Base-by-base conservation (phyloP, 1,284 basidiomycete genomes). In the Sporisorium scitamineum region DNA sequence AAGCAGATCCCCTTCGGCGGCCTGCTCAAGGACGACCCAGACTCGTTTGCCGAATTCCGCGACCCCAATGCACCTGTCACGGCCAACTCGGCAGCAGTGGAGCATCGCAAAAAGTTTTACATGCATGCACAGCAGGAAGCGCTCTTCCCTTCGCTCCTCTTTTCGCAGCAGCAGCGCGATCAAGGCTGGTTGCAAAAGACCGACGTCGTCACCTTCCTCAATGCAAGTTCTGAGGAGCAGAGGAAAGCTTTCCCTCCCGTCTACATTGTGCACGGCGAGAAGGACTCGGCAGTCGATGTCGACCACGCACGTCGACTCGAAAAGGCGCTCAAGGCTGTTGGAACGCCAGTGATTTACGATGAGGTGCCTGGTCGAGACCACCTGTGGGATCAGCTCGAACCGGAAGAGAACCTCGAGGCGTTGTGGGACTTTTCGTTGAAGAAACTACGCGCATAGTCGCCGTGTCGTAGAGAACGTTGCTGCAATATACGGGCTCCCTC, bases 181-280 rank as follows among this genome's bases (percentile, higher is more conserved):
- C 52, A 61, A 11, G 69, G 63, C 14, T 79, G 67, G 61, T 8
- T 79, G 48, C 67, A 73, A 37, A 63, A 63, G 56, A 76, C 70
- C 20, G 70, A 73, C 41, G 67, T 77, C 10, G 58, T 58, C 18
- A 29, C 41, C 7, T 75, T 70, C 53, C 41, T 79, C 6, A 54
- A 53, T 7, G 14, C 20, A 10, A 64, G 59, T 29, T 57, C 60
- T 6, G 65, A 66, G 16, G 31, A 64, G 13, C 68, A 72, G 55
- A 67, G 64, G 37, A 54, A 57, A 4, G 32, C 7, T 1, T 76
- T 72, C 44, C 67, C 68, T 2, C 73, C 73, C 5, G 55, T 79
- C 22, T 79, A 73, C 63, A 69, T 74, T n/a, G 65, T 79, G 14
- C 77, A 79, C 37, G 77, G 77, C 20, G 77, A 74, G 32, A 70